Percentiles rank a stretch among this genome's conserved stretches.
Conservation (phyloP, 345 rosid species). For the Eucalyptus brandiana region DNA sequence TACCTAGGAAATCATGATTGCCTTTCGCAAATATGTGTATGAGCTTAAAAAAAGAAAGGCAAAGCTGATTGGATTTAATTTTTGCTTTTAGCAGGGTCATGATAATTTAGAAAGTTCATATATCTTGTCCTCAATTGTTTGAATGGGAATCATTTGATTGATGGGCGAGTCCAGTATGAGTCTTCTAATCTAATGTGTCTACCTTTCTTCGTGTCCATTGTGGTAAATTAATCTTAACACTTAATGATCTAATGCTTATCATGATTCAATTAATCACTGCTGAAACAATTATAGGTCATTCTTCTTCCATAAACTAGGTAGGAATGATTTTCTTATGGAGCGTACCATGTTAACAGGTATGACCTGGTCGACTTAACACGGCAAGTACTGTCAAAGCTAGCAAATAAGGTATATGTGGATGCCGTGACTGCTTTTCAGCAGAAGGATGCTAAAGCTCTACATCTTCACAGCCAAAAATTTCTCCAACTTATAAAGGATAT, state of each 20-base stretch:
- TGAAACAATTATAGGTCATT: neutral
- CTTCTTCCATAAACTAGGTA: neutral
- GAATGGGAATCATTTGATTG: neutral
- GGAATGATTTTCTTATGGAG: neutral
- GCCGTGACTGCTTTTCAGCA: constrained; percentile 44
- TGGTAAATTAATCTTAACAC: neutral
- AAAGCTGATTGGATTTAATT: neutral
- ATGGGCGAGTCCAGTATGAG: neutral
- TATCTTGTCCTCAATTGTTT: neutral
- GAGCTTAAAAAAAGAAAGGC: neutral
- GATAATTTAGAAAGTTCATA: neutral
- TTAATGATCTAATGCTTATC: neutral
- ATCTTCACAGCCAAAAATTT: constrained; percentile 31
- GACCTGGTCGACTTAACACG: constrained; percentile 89
- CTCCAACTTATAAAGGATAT: constrained; percentile 65
- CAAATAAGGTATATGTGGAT: constrained; percentile 66
- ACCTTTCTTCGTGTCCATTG: neutral
- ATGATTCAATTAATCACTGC: neutral
- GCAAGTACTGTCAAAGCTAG: constrained; percentile 85
- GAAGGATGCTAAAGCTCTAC: constrained; percentile 39
- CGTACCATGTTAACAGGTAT: constrained; percentile 34
- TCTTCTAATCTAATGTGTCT: neutral
- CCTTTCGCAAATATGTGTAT: neutral
- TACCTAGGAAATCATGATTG: neutral
- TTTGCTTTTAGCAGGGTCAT: neutral